These are phyloP conservation scores for Adansonia grandidieri DNA, from an alignment of 441 rosid species.

Conservation along the genomic window DNA sequence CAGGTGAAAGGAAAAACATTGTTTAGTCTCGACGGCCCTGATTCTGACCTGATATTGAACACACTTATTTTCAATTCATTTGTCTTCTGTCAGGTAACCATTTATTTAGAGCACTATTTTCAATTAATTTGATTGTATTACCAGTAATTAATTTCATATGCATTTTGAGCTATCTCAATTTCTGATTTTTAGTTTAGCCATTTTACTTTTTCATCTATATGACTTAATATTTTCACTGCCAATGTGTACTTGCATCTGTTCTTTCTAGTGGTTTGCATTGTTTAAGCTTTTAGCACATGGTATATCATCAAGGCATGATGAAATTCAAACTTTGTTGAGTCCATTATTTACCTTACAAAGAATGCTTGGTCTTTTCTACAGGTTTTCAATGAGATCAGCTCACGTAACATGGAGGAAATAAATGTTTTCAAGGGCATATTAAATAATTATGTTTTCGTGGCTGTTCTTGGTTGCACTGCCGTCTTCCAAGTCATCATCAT, in stretches of 20 bases:
- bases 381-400: conserved; percentile 79
- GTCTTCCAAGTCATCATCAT: conserved; percentile 67
- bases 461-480: conserved; percentile 56
- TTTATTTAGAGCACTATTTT: neutral
- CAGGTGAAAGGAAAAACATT: conserved; percentile 57
- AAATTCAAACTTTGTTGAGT: neutral
- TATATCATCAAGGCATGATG: neutral
- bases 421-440: conserved; percentile 66
- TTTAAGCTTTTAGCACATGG: neutral
- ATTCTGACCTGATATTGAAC: conserved; percentile 52
- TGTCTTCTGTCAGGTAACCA: conserved; percentile 81
- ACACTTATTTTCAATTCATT: conserved; percentile 73
- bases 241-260: neutral
- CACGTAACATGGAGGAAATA: conserved; percentile 71
- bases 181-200: neutral
- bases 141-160: too few species aligned
- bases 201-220: neutral
- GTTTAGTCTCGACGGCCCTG: conserved; percentile 51
- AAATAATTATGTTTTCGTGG: conserved; percentile 54
- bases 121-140: too few species aligned
- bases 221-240: neutral
- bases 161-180: too few species aligned
- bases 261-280: neutral
- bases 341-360: neutral
- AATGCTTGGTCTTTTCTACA: conserved; percentile 34